Conservation (phyloP, 2,329 filamentous ascomycete genomes). For the Ceratocystis smalleyi region DNA sequence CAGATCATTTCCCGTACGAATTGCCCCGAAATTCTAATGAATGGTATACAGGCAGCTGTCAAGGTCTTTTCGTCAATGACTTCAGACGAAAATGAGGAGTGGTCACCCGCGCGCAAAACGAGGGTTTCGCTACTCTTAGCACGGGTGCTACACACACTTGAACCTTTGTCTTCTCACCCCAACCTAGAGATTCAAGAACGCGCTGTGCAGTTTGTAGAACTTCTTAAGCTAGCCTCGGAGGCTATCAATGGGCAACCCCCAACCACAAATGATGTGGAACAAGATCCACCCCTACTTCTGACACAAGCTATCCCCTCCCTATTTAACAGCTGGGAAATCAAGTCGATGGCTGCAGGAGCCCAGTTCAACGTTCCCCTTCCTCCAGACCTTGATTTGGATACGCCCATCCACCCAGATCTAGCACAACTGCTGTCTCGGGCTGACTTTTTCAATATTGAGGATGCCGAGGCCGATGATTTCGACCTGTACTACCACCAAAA, state of each 20-base stretch:
- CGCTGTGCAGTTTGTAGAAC: constrained; percentile 79
- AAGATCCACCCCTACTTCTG: constrained; percentile 66
- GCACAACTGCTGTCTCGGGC: constrained; percentile 47
- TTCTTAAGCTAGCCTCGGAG: constrained; percentile 75
- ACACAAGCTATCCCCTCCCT: constrained; percentile 82
- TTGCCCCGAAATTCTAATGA: constrained; percentile 53
- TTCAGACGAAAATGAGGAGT: constrained; percentile 46
- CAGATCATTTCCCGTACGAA: constrained; percentile 44
- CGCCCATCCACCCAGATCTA: constrained; percentile 65
- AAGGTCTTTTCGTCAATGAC: constrained; percentile 69
- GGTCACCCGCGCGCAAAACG: constrained; percentile 59
- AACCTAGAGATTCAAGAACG: constrained; percentile 89
- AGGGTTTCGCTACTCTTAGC: constrained; percentile 63
- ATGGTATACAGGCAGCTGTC: constrained; percentile 67
- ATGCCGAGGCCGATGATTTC: constrained; percentile 49
- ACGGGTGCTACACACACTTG: constrained; percentile 65
- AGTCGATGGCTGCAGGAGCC: constrained; percentile 71
- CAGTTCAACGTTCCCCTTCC: constrained; percentile 77
- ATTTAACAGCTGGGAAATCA: constrained; percentile 74
- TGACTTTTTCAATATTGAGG: constrained; percentile 33
- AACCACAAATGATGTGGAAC: constrained; percentile 35
- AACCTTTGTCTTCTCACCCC: constrained; percentile 65
- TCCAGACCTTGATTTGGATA: constrained; percentile 59
- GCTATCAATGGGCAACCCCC: constrained; percentile 53
- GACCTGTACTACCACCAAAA: constrained; percentile 48